These are phyloP conservation scores for Acephala macrosclerotiorum DNA, from an alignment of 2,329 filamentous ascomycete genomes.

Conservation along the genomic window DNA sequence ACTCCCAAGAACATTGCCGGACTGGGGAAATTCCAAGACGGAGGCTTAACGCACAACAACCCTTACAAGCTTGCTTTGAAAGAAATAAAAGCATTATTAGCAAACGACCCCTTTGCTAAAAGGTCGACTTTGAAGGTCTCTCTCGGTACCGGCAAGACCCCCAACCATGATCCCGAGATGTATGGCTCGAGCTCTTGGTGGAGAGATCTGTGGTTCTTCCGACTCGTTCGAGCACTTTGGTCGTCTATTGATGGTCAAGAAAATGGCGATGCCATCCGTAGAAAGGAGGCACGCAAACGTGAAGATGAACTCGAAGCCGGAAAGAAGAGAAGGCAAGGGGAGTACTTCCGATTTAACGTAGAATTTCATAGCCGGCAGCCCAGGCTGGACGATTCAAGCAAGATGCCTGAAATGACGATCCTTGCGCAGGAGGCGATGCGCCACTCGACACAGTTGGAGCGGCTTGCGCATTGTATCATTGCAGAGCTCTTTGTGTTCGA, in stretches of 20 bases:
- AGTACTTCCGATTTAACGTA: conserved; percentile 38
- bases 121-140: conserved; percentile 35
- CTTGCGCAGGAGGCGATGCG: conserved; percentile 26
- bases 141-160: conserved; percentile 29
- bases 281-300: conserved; percentile 12
- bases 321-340: conserved; percentile 23
- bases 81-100: conserved; percentile 33
- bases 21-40: conserved; percentile 37
- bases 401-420: conserved; percentile 33
- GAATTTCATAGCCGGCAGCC: conserved; percentile 29
- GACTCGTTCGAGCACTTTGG: conserved; percentile 30
- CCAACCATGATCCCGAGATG: conserved; percentile 26
- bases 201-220: conserved; percentile 33
- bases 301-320: conserved; percentile 20
- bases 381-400: conserved; percentile 27
- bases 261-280: conserved; percentile 25
- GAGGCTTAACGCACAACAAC: conserved; percentile 35
- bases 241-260: conserved; percentile 32
- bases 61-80: conserved; percentile 31
- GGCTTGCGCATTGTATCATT: conserved; percentile 33
- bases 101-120: conserved; percentile 23
- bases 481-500: conserved; percentile 38
- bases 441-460: conserved; percentile 31
- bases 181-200: conserved; percentile 29
- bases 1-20: conserved; percentile 30